Evolutionary conservation across 352 stramenopile species (phyloP).

Genomic region (Phytophthora syringae): DNA sequence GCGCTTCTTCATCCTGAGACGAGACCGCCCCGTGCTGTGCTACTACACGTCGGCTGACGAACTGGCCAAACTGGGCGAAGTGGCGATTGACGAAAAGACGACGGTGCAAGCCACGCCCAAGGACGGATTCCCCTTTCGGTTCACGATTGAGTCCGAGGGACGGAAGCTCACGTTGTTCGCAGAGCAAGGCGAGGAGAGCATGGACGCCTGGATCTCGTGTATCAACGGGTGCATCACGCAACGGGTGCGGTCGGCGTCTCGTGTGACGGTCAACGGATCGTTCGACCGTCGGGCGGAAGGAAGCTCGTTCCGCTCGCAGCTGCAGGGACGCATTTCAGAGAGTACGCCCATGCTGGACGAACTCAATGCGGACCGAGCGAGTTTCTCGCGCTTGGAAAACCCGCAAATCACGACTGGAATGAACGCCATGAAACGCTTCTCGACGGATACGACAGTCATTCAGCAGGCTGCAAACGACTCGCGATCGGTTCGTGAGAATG

Average conservation of each 20-base stretch:
- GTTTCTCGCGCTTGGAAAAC: slow-evolving; percentile 41
- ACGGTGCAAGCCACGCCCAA: slow-evolving; percentile 54
- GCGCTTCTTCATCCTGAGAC: slow-evolving; percentile 84
- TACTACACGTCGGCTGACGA: slow-evolving; percentile 85
- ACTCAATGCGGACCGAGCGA: slow-evolving; percentile 38
- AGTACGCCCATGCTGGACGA: slow-evolving; percentile 51
- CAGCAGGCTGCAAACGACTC: slow-evolving; percentile 65
- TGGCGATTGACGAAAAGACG: slow-evolving; percentile 72
- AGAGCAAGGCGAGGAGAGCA: slow-evolving; percentile 57
- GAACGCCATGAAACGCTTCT: slow-evolving; percentile 67
- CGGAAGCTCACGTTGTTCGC: slow-evolving; percentile 80
- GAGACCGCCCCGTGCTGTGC: slow-evolving; percentile 72
- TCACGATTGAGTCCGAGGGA: slow-evolving; percentile 69
- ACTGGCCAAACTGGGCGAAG: slow-evolving; percentile 84
- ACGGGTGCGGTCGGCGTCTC: slow-evolving; percentile 30
- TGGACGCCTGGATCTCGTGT: slow-evolving; percentile 70
- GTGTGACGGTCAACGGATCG: slow-evolving; percentile 41
- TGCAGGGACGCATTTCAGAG: slow-evolving; percentile 45
- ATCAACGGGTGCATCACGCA: slow-evolving; percentile 61
- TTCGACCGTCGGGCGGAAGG: slow-evolving; percentile 40
- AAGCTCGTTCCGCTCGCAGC: slow-evolving; percentile 39
- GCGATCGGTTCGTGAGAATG: slow-evolving; percentile 43
- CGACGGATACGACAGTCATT: slow-evolving; percentile 70
- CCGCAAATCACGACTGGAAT: slow-evolving; percentile 40
- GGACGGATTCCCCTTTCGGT: slow-evolving; percentile 65